These are phyloP conservation scores for Paramecium bursaria DNA, from an alignment of 73 alveolate species.

Conservation along the genomic window DNA sequence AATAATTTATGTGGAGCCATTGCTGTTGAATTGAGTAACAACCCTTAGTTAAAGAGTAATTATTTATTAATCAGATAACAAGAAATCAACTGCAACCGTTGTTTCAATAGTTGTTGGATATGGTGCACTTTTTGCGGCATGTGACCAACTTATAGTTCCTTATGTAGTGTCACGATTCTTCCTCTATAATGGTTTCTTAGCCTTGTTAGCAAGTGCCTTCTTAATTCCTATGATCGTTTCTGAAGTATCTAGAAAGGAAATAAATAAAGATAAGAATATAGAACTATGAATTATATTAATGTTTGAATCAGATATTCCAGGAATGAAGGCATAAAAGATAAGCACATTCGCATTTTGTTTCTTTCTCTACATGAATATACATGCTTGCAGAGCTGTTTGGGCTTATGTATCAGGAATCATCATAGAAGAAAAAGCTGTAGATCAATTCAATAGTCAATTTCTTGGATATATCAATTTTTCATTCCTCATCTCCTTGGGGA, in stretches of 20 bases:
- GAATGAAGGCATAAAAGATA: no score
- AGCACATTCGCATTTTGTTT: slow-evolving; percentile 26
- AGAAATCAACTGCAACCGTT: slow-evolving; percentile 13
- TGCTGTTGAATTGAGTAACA: slow-evolving; percentile 51
- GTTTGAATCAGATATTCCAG: no score
- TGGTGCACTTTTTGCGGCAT: slow-evolving; percentile 40
- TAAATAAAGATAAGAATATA: no score
- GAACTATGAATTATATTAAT: no score
- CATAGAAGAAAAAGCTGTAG: background rate
- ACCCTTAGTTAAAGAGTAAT: no score
- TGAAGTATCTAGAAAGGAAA: no score
- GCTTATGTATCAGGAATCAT: slow-evolving; percentile 33
- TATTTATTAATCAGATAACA: slow-evolving; percentile 24
- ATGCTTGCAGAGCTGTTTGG: slow-evolving; percentile 52
- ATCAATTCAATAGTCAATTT: slow-evolving; percentile 10
- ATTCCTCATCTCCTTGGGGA: slow-evolving; percentile 34
- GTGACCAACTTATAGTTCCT: slow-evolving; percentile 6
- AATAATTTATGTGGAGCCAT: slow-evolving; percentile 45
- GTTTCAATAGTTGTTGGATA: slow-evolving; percentile 50
- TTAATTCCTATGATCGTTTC: slow-evolving; percentile 34
- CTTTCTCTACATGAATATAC: slow-evolving; percentile 30
- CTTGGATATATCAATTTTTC: slow-evolving; percentile 51
- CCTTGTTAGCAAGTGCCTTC: background rate
- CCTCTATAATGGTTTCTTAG: background rate
- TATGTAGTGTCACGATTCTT: slow-evolving; percentile 4